Evolutionary conservation across 2,329 filamentous ascomycete species (phyloP), one percentile per base, ranked within the genome.

Genomic region (Talaromyces verruculosus): DNA sequence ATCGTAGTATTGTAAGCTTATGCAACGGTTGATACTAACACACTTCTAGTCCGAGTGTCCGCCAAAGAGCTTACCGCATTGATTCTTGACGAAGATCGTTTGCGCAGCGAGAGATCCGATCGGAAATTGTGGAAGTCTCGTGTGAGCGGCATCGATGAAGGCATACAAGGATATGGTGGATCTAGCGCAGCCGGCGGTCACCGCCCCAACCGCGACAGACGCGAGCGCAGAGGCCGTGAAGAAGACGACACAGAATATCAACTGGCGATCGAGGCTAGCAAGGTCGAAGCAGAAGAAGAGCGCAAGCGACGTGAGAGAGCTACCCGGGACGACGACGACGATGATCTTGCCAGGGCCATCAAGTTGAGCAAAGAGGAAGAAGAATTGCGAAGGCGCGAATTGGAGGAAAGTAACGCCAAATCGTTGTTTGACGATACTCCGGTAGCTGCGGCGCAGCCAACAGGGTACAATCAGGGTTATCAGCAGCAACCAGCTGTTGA

Each of bases 401-500:
- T 97, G 63, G 94, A 97, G 76, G 90, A 94, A 67, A 90, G 84
- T 77, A 97, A 96, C 74, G 89, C 91, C 22, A 85, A 90, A 58
- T 88, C 92, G 22, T 84, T 99, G n/a, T 98, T 99, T 73, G 93
- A 96, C 72, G 91, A 96, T 71, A 83, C 85, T 30, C 84, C 88
- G 5, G 78, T 83, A 28, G 81, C 87, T 63, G 90, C 92, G 72
- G 86, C 91, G 41, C 92, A 93, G 79, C 88, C 87, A 47, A 98
- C 93, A 15, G 94, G 93, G 41, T 93, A 92, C 82, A 98, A 97
- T 79, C 93, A 97, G 80, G 94, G 94, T 57, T 99, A 99, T 75
- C 93, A 98, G 81, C 95, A 99, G 80, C 94, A 97, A 76, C 91
- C 91, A 65, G 92, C 92, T 13, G 95, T 99, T 19, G 95, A 99